Percentiles rank a stretch among this genome's conserved stretches.
Conservation (phyloP, 2,329 filamentous ascomycete genomes). For the Xylariales sp. region DNA sequence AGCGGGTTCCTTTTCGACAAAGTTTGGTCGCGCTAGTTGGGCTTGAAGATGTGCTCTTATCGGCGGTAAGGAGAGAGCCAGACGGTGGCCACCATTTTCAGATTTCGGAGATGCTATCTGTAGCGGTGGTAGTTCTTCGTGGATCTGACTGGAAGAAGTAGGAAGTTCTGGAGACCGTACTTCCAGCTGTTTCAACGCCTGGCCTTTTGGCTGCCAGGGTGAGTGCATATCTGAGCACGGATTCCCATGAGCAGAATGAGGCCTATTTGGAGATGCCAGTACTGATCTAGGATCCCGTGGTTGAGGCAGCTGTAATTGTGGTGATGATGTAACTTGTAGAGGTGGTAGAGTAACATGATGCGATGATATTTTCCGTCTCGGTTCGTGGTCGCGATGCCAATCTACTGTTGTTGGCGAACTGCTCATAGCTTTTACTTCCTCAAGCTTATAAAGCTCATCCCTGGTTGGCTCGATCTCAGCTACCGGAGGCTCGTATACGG, state of each 20-base stretch:
- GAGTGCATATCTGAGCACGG: slow-evolving; percentile 22
- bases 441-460: too few species aligned
- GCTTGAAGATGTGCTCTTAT: slow-evolving; percentile 27
- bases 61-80: slow-evolving; percentile 35
- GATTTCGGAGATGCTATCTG: slow-evolving; percentile 33
- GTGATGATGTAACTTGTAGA: background rate
- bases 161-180: slow-evolving; percentile 27
- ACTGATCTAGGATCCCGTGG: slow-evolving; percentile 14
- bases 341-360: slow-evolving; percentile 1
- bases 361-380: too few species aligned
- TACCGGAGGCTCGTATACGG: slow-evolving; percentile 7
- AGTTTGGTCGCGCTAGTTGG: slow-evolving; percentile 25
- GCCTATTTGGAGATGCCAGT: slow-evolving; percentile 23
- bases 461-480: slow-evolving; percentile 5
- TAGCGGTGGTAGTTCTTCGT: slow-evolving; percentile 27
- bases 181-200: slow-evolving; percentile 24
- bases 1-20: slow-evolving; percentile 18
- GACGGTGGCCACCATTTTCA: slow-evolving; percentile 28
- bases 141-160: slow-evolving; percentile 19
- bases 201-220: slow-evolving; percentile 17
- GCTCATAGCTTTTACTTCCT: too few species aligned
- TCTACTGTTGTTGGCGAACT: background rate
- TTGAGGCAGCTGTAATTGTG: slow-evolving; percentile 5
- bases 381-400: background rate
- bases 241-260: slow-evolving; percentile 17